A percentile compares a stretch with the other conserved stretches of the same genome.
Evolutionary conservation across 352 stramenopile genomes (phyloP).

Genomic region (Elongisporangium anandrum): DNA sequence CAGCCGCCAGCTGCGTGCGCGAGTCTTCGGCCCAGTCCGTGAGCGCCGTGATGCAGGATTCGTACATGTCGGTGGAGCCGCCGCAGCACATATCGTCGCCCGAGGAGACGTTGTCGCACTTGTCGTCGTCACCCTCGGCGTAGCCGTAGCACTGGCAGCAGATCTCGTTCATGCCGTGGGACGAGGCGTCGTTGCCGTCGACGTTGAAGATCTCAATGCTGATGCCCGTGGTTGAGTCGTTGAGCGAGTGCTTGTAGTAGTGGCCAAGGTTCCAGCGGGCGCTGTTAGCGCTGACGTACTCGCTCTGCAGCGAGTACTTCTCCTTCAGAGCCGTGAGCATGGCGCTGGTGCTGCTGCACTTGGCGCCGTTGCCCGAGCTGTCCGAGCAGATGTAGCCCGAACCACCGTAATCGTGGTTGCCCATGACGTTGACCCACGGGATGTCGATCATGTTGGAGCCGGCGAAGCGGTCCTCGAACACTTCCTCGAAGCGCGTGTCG

Average conservation of each 20-base stretch:
- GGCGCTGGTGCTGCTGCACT: slow-evolving; percentile 42
- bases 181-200: slow-evolving; percentile 59
- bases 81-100: slow-evolving; percentile 51
- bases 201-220: slow-evolving; percentile 76
- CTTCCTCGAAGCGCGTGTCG: slow-evolving; percentile 55
- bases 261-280: slow-evolving; percentile 70
- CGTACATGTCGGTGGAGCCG: slow-evolving; percentile 48
- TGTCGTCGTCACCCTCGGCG: slow-evolving; percentile 33
- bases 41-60: slow-evolving; percentile 60
- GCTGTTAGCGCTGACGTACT: slow-evolving; percentile 69
- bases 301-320: slow-evolving; percentile 55
- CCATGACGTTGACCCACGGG: slow-evolving; percentile 71
- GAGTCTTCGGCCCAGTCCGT: slow-evolving; percentile 69
- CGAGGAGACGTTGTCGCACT: slow-evolving; percentile 44
- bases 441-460: slow-evolving; percentile 43
- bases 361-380: slow-evolving; percentile 22
- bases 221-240: slow-evolving; percentile 33
- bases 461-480: slow-evolving; percentile 67
- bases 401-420: slow-evolving; percentile 81
- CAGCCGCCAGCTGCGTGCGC: slow-evolving; percentile 39
- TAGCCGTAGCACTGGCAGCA: slow-evolving; percentile 87
- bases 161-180: slow-evolving; percentile 61
- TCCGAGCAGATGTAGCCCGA: slow-evolving; percentile 64
- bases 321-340: slow-evolving; percentile 43
- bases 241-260: slow-evolving; percentile 62